Conservation (phyloP, 495 filamentous ascomycete genomes). For the Aspergillus ostianus region DNA sequence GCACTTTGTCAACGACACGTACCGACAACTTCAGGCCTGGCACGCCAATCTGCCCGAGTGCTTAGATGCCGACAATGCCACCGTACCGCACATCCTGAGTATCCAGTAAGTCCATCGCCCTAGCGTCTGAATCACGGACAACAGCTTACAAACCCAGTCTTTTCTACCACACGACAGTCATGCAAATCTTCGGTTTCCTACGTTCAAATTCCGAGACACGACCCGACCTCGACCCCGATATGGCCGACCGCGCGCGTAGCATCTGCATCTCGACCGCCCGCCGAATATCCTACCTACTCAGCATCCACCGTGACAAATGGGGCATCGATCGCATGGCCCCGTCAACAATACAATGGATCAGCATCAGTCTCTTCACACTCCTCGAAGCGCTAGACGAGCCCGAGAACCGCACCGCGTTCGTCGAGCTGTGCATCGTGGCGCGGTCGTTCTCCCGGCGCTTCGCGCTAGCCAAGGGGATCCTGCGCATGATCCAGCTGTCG, state of each 20-base stretch:
- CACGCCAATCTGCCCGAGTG: slow-evolving; percentile 30
- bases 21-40: slow-evolving; percentile 30
- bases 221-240: not conserved
- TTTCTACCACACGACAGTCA: slow-evolving; percentile 30
- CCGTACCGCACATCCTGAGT: slow-evolving; percentile 30
- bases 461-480: slow-evolving; percentile 31
- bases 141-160: slow-evolving; percentile 15
- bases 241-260: slow-evolving; percentile 1
- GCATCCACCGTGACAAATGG: slow-evolving; percentile 26
- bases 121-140: not conserved
- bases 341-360: slow-evolving; percentile 32
- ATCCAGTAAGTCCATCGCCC: slow-evolving; percentile 29
- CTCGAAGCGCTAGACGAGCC: slow-evolving; percentile 26
- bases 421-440: slow-evolving; percentile 25
- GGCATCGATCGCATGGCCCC: slow-evolving; percentile 30
- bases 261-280: slow-evolving; percentile 22
- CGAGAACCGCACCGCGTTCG: slow-evolving; percentile 27
- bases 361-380: slow-evolving; percentile 30
- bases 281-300: slow-evolving; percentile 20
- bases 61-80: slow-evolving; percentile 16
- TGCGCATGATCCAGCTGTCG: slow-evolving; percentile 35
- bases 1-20: slow-evolving; percentile 17
- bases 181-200: slow-evolving; percentile 26
- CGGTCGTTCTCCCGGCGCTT: slow-evolving; percentile 28
- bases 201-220: slow-evolving; percentile 1